Conservation (phyloP, 495 filamentous ascomycete genomes). For the Xylaria bambusicola region DNA sequence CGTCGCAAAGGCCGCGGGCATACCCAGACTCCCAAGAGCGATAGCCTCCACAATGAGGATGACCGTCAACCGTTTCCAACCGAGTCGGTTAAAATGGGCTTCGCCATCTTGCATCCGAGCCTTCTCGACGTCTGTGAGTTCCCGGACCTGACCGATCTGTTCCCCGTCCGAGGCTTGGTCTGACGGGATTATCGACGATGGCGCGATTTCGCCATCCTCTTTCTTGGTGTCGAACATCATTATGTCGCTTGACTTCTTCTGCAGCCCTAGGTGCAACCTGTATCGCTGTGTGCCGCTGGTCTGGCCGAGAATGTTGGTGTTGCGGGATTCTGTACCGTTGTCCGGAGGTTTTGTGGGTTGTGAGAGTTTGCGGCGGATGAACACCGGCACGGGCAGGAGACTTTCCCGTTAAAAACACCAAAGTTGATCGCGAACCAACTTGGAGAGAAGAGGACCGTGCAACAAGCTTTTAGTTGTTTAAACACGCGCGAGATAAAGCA, state of each 20-base stretch:
- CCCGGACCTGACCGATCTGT: slow-evolving; percentile 32
- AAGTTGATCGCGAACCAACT: not conserved
- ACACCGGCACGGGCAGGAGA: not conserved
- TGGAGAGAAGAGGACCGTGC: not conserved
- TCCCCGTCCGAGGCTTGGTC: slow-evolving; percentile 24
- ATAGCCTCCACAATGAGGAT: slow-evolving; percentile 76
- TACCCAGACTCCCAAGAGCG: slow-evolving; percentile 67
- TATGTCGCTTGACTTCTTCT: not conserved
- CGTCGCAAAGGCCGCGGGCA: slow-evolving; percentile 64
- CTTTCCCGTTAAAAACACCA: not conserved
- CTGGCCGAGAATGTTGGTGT: not conserved
- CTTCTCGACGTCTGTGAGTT: slow-evolving; percentile 38
- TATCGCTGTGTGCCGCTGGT: not conserved
- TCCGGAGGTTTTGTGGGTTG: slow-evolving; percentile 1
- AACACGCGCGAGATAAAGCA: not conserved
- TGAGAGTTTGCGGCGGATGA: not conserved
- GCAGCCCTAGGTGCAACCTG: not conserved
- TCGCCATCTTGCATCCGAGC: slow-evolving; percentile 41
- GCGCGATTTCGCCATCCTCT: slow-evolving; percentile 24
- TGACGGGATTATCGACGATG: slow-evolving; percentile 4
- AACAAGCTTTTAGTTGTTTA: not conserved
- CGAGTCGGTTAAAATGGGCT: slow-evolving; percentile 46
- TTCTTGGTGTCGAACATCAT: slow-evolving; percentile 26
- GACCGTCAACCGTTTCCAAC: slow-evolving; percentile 53
- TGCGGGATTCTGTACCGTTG: not conserved